Percentiles rank a stretch among this genome's conserved stretches.
Conservation (phyloP, 2,329 filamentous ascomycete species). For the Aspergillus alliaceus region DNA sequence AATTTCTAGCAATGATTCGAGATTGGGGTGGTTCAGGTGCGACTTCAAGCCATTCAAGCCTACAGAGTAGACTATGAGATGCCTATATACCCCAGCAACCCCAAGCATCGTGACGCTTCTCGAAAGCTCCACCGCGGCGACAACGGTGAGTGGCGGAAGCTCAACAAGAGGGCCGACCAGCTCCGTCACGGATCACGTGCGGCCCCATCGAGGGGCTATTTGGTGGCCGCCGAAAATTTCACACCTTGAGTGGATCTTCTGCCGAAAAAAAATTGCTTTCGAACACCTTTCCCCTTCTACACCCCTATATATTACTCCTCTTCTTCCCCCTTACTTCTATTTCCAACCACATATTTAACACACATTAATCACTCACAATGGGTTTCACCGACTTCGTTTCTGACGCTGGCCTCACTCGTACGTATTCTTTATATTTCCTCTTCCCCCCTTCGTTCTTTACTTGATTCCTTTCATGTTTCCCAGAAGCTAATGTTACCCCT, state of each 20-base stretch:
- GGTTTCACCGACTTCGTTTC: conserved; percentile 67
- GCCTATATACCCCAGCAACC: conserved; percentile 12
- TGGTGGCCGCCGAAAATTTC: conserved; percentile 23
- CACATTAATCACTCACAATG: conserved; percentile 49
- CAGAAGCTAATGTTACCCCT: conserved; percentile 34
- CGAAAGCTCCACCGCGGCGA: conserved; percentile 36
- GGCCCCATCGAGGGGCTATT: conserved; percentile 22
- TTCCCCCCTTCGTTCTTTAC: conserved; percentile 11
- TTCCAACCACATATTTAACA: conserved; percentile 20
- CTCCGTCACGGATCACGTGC: conserved; percentile 37
- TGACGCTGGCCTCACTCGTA: conserved; percentile 62
- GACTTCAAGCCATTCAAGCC: neutral
- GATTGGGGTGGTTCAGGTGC: neutral
- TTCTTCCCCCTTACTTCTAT: conserved; percentile 20
- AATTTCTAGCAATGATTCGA: neutral
- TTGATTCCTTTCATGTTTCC: conserved; percentile 11
- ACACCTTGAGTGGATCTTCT: conserved; percentile 24
- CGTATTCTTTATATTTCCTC: conserved; percentile 34
- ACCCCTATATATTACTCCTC: conserved; percentile 25
- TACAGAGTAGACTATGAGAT: conserved; percentile 1
- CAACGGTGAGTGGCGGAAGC: conserved; percentile 33
- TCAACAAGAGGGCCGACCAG: conserved; percentile 21
- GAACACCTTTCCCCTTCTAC: conserved; percentile 28
- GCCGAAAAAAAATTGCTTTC: conserved; percentile 24
- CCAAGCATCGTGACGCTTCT: conserved; percentile 21